phyloP scores from a whole-genome alignment of 306 rosid genomes.

The Echinosophora koreensis region DNA sequence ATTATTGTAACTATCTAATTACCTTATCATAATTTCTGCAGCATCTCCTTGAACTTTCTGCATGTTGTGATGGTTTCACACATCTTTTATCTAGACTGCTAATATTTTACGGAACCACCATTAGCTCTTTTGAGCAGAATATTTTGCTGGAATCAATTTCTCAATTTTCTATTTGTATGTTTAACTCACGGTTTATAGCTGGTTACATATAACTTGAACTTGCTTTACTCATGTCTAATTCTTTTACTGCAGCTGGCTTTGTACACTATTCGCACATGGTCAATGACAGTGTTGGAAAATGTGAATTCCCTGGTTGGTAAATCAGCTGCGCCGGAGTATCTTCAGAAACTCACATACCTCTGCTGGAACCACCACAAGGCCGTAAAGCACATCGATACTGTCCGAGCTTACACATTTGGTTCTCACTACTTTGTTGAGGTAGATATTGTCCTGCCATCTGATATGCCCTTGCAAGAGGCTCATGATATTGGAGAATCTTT shows the following conservation, averaged over 20 bases:
- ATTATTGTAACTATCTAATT: constrained; percentile 16
- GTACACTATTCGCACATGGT: constrained; percentile 97
- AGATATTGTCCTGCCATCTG: constrained; percentile 86
- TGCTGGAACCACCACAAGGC: constrained; percentile 98
- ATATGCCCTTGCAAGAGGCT: constrained; percentile 90
- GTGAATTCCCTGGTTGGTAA: constrained; percentile 91
- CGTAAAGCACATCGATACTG: constrained; percentile 86
- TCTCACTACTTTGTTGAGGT: constrained; percentile 98
- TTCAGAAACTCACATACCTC: constrained; percentile 92
- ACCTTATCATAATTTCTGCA: too few species aligned
- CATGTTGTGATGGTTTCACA: constrained; percentile 16
- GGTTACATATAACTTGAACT: constrained; percentile 9
- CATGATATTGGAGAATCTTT: constrained; percentile 92
- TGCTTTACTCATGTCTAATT: constrained; percentile 26
- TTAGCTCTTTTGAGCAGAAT: constrained; percentile 30
- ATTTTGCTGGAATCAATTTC: constrained; percentile 11
- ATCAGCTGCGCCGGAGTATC: constrained; percentile 92
- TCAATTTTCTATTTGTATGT: neutral
- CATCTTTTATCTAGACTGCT: constrained; percentile 17
- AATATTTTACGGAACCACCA: constrained; percentile 19
- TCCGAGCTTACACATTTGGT: constrained; percentile 93
- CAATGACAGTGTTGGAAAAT: constrained; percentile 91
- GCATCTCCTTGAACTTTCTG: constrained; percentile 5
- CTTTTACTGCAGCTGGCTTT: constrained; percentile 75
- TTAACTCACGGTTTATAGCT: neutral